Evolutionary conservation across 768 basidiomycete species (phyloP).

Genomic region (Cystobasidium tubakii): DNA sequence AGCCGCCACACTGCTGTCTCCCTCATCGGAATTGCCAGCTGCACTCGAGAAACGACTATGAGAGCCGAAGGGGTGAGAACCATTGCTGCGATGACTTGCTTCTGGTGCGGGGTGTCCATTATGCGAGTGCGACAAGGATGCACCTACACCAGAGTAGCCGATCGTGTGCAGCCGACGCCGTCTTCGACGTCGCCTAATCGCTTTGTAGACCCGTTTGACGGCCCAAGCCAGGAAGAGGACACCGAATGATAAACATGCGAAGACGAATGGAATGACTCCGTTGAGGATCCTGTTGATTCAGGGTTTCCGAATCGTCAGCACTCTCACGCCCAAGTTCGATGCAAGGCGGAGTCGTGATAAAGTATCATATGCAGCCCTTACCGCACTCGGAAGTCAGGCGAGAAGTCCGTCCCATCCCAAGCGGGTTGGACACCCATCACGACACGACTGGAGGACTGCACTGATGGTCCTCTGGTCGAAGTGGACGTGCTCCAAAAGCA

Average conservation of each 20-base stretch:
- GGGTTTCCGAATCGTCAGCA: background rate
- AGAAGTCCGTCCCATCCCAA: constrained; percentile 30
- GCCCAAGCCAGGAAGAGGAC: constrained; percentile 11
- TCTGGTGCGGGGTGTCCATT: background rate
- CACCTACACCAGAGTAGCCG: background rate
- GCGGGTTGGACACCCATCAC: background rate
- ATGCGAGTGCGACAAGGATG: background rate
- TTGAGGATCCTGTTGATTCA: constrained; percentile 1
- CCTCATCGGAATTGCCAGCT: background rate
- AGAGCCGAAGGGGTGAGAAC: background rate
- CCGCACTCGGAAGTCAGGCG: constrained; percentile 11
- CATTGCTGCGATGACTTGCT: background rate
- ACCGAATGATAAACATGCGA: constrained; percentile 12
- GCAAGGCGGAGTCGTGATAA: background rate
- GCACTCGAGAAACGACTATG: background rate
- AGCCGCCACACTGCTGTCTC: background rate
- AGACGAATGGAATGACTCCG: constrained; percentile 15
- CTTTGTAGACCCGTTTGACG: background rate
- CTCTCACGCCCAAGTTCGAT: too few species aligned
- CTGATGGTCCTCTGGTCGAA: too few species aligned
- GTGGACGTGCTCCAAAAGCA: too few species aligned
- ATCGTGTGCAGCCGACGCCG: constrained; percentile 21
- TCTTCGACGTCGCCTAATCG: constrained; percentile 13
- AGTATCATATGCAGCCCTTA: constrained; percentile 5
- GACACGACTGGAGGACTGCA: background rate